phyloP scores from a whole-genome alignment of 352 stramenopile genomes.

The Elongisporangium undulatum region DNA sequence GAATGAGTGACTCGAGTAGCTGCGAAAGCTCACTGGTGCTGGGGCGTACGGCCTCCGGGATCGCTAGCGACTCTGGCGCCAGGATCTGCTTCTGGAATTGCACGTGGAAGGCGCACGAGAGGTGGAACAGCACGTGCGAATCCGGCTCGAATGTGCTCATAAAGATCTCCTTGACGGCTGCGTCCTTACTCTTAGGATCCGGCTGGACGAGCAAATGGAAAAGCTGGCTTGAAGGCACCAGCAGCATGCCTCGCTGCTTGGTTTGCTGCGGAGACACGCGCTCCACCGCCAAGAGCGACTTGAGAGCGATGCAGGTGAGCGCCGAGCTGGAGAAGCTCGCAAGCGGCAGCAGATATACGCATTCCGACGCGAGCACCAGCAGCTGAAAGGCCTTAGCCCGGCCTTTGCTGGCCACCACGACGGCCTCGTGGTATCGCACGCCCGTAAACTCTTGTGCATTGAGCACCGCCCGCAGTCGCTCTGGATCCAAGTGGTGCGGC shows the following conservation, averaged over 20 bases:
- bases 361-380: constrained; percentile 37
- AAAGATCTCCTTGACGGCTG: constrained; percentile 18
- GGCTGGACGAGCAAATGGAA: constrained; percentile 30
- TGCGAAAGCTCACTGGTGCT: neutral
- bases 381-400: constrained; percentile 34
- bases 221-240: constrained; percentile 42
- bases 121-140: constrained; percentile 53
- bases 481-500: constrained; percentile 47
- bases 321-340: constrained; percentile 13
- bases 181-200: constrained; percentile 5
- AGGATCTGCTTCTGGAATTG: constrained; percentile 30
- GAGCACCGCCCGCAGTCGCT: constrained; percentile 40
- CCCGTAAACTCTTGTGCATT: constrained; percentile 20
- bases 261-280: constrained; percentile 30
- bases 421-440: constrained; percentile 53
- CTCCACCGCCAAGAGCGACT: constrained; percentile 24
- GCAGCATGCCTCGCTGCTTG: constrained; percentile 34
- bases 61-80: neutral
- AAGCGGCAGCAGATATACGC: constrained; percentile 43
- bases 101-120: constrained; percentile 26
- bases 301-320: constrained; percentile 20
- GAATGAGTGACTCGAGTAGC: neutral
- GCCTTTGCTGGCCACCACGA: constrained; percentile 25
- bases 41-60: neutral
- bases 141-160: constrained; percentile 62